Conservation (phyloP, 495 filamentous ascomycete species). For the Aspergillus cavernicola region DNA sequence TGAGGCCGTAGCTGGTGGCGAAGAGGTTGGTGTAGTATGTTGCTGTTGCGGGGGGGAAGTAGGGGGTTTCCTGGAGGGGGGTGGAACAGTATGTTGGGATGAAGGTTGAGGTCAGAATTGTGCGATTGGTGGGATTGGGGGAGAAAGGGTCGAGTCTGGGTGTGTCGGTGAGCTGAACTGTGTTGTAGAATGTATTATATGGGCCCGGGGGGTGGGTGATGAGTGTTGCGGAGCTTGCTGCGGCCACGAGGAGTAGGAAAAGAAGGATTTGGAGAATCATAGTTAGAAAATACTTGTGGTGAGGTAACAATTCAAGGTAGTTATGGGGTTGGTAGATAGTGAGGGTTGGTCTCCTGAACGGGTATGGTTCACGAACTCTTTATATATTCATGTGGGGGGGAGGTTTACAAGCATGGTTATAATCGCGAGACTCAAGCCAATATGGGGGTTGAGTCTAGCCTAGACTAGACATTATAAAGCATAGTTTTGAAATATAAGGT, state of each 20-base stretch:
- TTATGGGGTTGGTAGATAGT: too few relatives aligned
- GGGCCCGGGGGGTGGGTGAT: slow-evolving; percentile 14
- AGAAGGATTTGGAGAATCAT: neutral
- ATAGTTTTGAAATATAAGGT: too few relatives aligned
- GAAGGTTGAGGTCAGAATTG: slow-evolving; percentile 35
- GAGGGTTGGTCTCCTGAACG: too few relatives aligned
- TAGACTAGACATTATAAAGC: too few relatives aligned
- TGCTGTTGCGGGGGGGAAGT: slow-evolving; percentile 17
- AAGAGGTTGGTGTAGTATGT: slow-evolving; percentile 13
- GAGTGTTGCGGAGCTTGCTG: slow-evolving; percentile 6
- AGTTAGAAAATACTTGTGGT: neutral
- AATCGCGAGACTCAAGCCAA: too few relatives aligned
- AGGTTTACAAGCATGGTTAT: too few relatives aligned
- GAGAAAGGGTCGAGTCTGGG: slow-evolving; percentile 29
- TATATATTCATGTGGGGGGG: too few relatives aligned
- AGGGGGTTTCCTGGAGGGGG: neutral
- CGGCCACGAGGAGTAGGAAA: slow-evolving; percentile 2
- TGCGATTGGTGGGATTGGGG: slow-evolving; percentile 23
- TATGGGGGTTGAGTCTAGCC: too few relatives aligned
- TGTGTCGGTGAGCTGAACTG: slow-evolving; percentile 27
- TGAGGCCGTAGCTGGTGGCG: slow-evolving; percentile 17
- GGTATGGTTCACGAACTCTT: too few relatives aligned
- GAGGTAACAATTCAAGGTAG: too few relatives aligned
- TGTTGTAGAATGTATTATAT: slow-evolving; percentile 21
- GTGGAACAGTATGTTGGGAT: slow-evolving; percentile 21